A percentile compares a stretch with the other conserved stretches of the same genome.
Conservation (phyloP, 2,329 filamentous ascomycete species). For the Byssochlamys sp. region DNA sequence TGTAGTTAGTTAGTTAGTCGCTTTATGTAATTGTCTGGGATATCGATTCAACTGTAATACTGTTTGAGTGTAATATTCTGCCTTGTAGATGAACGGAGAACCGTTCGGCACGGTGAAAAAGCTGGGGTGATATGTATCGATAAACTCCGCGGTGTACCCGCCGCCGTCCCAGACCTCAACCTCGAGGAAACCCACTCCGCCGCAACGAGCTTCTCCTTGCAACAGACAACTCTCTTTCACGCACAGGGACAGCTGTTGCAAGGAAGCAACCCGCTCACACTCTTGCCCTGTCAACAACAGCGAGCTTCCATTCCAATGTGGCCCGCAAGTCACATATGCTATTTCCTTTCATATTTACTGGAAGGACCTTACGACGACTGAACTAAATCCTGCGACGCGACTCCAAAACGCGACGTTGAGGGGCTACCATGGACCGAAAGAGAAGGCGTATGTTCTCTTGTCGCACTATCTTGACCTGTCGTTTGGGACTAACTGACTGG, state of each 20-base stretch:
- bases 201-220: background rate
- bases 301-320: constrained; percentile 24
- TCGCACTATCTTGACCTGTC: constrained; percentile 1
- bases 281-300: background rate
- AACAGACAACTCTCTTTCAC: background rate
- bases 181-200: background rate
- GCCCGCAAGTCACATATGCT: constrained; percentile 26
- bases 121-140: constrained; percentile 1
- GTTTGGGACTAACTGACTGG: background rate
- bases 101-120: background rate
- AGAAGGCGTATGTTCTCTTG: constrained; percentile 36
- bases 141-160: constrained; percentile 1
- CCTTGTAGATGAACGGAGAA: background rate
- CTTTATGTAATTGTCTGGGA: background rate
- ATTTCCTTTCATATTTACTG: constrained; percentile 26
- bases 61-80: background rate
- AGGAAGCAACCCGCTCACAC: background rate
- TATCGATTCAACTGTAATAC: background rate
- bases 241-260: background rate
- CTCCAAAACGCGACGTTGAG: constrained; percentile 11
- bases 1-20: background rate
- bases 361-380: constrained; percentile 26
- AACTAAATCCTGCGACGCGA: constrained; percentile 8
- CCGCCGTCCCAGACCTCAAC: background rate
- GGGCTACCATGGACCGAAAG: constrained; percentile 37